Base-by-base conservation (phyloP, 2,329 filamentous ascomycete species). In the Mollisia scopiformis region DNA sequence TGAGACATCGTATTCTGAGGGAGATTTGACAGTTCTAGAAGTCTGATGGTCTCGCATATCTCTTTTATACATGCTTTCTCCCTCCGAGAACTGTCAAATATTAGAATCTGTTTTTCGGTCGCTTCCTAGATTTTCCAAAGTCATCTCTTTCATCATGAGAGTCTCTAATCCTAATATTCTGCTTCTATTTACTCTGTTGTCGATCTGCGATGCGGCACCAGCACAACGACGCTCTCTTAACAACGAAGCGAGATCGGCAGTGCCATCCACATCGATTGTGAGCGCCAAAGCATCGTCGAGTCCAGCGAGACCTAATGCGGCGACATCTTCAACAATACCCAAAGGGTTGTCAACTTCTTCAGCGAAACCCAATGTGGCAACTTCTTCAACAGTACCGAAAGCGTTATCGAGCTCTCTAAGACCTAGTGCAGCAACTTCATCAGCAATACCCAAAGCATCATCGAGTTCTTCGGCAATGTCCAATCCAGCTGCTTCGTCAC, bases 61-160 rank as follows among this genome's bases (percentile, higher is more conserved):
- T 37, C n/a, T 13, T 16, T 16, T 4, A 13, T 5, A 16, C 4
- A 37, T 11, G 11, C 33, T 4, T 37, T n/a, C n/a, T n/a, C 13
- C 33, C 33, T 37, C 4, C 3, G 5, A 37, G 33, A 14, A 21
- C 47, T 30, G 14, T 3, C 10, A 25, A 50, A 28, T n/a, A 3
- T 8, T 30, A 30, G 25, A 50, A 28, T 16, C 6, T 30, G 21
- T 50, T n/a, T 8, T n/a, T 28, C 23, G 11, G 4, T 7, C 47
- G 10, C 28, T 3, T 16, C 27, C 35, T 52, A 6, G 11, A 2
- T 8, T 50, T 6, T 6, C 46, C 16, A 33, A 52, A n/a, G 49
- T 21, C 23, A 52, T 33, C 16, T 33, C 41, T 3, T 33, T 56
- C 39, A 57, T 51, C 43, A 57, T 57, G 55, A 57, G 46, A 28